Evolutionary conservation across 805 yeast genomes (phyloP).

Genomic region (Saccharomycodes ludwigii): DNA sequence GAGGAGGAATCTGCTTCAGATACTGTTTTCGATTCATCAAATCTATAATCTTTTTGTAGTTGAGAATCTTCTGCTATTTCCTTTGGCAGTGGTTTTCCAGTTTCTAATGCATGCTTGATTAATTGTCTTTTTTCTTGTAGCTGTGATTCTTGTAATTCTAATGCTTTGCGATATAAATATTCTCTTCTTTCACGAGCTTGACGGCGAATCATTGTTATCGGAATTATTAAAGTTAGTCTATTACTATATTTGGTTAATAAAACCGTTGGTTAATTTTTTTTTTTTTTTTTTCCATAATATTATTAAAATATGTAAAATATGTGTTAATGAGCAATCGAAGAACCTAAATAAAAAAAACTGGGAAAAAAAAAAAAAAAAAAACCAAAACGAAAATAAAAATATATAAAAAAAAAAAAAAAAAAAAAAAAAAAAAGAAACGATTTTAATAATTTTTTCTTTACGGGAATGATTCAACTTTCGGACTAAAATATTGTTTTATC

Average conservation of each 20-base stretch:
- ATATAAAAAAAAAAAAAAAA: constrained; percentile 1
- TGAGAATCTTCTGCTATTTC: constrained; percentile 82
- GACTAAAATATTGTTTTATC: too few species aligned
- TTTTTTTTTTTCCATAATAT: too few species aligned
- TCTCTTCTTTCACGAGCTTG: constrained; percentile 96
- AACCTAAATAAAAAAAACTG: too few species aligned
- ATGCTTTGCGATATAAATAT: constrained; percentile 77
- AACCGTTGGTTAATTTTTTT: too few species aligned
- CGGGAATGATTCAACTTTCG: background rate
- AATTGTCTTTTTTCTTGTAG: constrained; percentile 78
- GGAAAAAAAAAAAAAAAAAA: too few species aligned
- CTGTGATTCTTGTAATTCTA: constrained; percentile 81
- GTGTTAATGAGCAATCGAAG: too few species aligned
- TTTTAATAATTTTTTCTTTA: background rate
- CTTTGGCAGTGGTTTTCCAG: constrained; percentile 81
- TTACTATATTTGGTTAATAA: background rate
- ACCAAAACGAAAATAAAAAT: too few species aligned
- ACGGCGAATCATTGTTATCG: constrained; percentile 51
- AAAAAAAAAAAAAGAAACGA: background rate
- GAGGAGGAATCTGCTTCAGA: constrained; percentile 24
- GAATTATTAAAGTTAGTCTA: background rate
- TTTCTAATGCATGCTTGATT: constrained; percentile 75
- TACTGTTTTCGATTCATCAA: constrained; percentile 64
- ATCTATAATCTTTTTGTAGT: constrained; percentile 70
- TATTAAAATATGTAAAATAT: too few species aligned